These are phyloP conservation scores for Talaromyces sp. DNA, from an alignment of 2,329 filamentous ascomycete genomes.

Conservation along the genomic window DNA sequence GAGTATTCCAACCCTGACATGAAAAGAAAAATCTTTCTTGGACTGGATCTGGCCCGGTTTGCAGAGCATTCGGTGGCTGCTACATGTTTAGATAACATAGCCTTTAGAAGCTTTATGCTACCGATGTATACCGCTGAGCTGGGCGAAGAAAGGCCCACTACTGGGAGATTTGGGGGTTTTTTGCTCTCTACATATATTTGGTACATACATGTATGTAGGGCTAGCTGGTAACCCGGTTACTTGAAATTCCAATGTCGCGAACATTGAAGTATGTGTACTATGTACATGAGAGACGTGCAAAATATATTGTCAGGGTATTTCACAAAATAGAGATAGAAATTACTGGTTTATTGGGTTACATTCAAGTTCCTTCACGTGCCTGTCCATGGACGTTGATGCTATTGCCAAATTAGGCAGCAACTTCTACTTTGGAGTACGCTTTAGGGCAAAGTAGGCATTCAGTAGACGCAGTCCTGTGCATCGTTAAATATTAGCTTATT, in stretches of 20 bases:
- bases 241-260: background rate
- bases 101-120: background rate
- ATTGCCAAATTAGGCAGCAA: background rate
- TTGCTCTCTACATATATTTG: background rate
- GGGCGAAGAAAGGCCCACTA: background rate
- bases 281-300: background rate
- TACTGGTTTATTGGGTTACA: background rate
- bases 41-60: background rate
- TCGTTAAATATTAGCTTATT: background rate
- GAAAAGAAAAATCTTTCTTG: background rate
- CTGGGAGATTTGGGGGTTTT: background rate
- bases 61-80: background rate
- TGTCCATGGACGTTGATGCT: background rate
- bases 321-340: background rate
- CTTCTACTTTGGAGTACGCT: background rate
- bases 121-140: background rate
- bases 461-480: background rate
- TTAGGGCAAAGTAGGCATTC: background rate
- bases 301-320: background rate
- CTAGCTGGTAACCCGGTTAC: background rate
- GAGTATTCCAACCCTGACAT: background rate
- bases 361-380: background rate
- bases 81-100: background rate
- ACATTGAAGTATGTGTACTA: background rate
- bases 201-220: too few relatives aligned